These are phyloP conservation scores for Quercus engelmannii DNA, from an alignment of 306 rosid species.

Conservation along the genomic window DNA sequence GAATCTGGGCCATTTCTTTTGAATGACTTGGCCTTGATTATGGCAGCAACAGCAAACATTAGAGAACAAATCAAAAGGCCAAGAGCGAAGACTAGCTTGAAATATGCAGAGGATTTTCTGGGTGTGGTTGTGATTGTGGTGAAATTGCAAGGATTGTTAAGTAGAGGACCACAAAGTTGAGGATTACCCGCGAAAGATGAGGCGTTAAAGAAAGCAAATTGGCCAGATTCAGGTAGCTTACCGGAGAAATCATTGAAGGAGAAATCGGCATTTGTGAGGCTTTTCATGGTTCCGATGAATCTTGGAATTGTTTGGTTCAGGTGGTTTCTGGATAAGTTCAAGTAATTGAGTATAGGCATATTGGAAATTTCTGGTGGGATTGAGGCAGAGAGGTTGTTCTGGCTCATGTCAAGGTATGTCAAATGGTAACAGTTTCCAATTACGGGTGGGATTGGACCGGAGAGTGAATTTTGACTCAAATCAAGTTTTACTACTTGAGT, in stretches of 20 bases:
- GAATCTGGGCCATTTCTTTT: slow-evolving; percentile 42
- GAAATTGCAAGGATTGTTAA: slow-evolving; percentile 76
- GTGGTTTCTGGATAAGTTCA: slow-evolving; percentile 71
- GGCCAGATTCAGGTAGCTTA: slow-evolving; percentile 74
- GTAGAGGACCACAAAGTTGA: slow-evolving; percentile 59
- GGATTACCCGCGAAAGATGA: slow-evolving; percentile 81
- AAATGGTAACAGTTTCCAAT: slow-evolving; percentile 57
- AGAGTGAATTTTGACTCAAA: slow-evolving; percentile 57
- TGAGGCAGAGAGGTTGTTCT: slow-evolving; percentile 79
- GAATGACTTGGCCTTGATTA: slow-evolving; percentile 59
- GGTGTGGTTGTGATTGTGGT: slow-evolving; percentile 28
- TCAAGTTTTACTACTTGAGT: slow-evolving; percentile 59
- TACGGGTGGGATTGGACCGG: slow-evolving; percentile 57
- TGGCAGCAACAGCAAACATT: slow-evolving; percentile 62
- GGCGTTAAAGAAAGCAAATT: slow-evolving; percentile 71
- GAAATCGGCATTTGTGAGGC: slow-evolving; percentile 88
- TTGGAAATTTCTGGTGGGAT: slow-evolving; percentile 60
- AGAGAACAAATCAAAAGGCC: slow-evolving; percentile 68
- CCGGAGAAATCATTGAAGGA: slow-evolving; percentile 87
- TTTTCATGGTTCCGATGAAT: slow-evolving; percentile 64
- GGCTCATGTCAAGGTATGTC: slow-evolving; percentile 82
- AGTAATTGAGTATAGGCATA: slow-evolving; percentile 54
- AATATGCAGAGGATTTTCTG: slow-evolving; percentile 27
- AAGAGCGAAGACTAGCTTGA: slow-evolving; percentile 71
- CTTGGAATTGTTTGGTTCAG: slow-evolving; percentile 59